phyloP scores from a whole-genome alignment of 2,329 filamentous ascomycete species.

The Pseudogymnoascus pannorum region DNA sequence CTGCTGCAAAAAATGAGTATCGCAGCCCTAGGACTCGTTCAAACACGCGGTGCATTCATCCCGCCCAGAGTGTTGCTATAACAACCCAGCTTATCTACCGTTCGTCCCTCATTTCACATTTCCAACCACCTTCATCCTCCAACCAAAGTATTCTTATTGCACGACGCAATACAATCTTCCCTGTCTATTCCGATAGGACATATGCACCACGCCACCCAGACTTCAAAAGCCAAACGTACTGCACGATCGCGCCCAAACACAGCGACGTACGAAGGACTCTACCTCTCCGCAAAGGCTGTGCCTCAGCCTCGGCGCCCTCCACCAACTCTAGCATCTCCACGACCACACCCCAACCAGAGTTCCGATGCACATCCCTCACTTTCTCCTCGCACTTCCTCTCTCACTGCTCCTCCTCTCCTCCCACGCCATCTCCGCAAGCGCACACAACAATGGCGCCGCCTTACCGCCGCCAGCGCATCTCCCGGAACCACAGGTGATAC shows the following conservation, averaged over 20 bases:
- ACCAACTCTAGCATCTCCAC: neutral
- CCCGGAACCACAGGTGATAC: constrained; percentile 32
- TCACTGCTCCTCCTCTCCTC: constrained; percentile 40
- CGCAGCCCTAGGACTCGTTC: neutral
- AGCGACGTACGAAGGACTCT: neutral
- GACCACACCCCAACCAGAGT: neutral
- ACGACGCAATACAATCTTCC: neutral
- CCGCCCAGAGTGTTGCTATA: neutral
- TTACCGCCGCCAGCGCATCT: constrained; percentile 36
- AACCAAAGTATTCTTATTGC: neutral
- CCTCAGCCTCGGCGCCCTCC: neutral
- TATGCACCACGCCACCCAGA: neutral
- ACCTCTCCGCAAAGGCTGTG: neutral
- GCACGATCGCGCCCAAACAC: neutral
- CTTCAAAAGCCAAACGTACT: neutral
- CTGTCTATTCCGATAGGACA: neutral
- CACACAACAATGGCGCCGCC: constrained; percentile 33
- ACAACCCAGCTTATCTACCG: neutral
- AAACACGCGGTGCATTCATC: neutral
- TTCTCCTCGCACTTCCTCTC: constrained; percentile 34
- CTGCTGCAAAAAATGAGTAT: neutral
- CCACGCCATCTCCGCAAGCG: constrained; percentile 31
- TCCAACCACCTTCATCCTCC: neutral
- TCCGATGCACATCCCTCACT: constrained; percentile 34
- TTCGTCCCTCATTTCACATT: neutral